Evolutionary conservation across 1,284 basidiomycete species (phyloP).

Genomic region (Abortiporus biennis): DNA sequence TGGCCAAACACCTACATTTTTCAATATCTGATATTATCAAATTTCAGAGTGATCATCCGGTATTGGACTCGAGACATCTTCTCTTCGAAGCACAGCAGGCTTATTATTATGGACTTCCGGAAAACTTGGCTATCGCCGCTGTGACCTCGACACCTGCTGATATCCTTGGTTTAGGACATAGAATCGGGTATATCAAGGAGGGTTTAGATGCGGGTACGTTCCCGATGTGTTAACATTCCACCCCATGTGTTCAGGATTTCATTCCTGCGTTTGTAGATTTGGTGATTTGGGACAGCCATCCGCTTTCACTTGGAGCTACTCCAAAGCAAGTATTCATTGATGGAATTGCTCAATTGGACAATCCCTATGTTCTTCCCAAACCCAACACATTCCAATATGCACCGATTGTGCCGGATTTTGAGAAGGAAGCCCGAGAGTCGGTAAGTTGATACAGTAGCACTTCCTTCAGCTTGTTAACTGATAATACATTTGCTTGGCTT

Average conservation of each 20-base stretch:
- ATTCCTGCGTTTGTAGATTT: slow-evolving; percentile 41
- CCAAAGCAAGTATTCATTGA: slow-evolving; percentile 70
- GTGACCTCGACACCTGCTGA: slow-evolving; percentile 62
- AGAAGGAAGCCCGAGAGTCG: slow-evolving; percentile 47
- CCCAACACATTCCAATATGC: slow-evolving; percentile 39
- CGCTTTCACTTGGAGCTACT: slow-evolving; percentile 66
- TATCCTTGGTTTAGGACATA: slow-evolving; percentile 57
- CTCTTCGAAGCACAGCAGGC: slow-evolving; percentile 69
- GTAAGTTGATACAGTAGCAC: slow-evolving; percentile 5
- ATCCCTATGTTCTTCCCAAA: slow-evolving; percentile 39
- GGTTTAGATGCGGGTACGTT: slow-evolving; percentile 30
- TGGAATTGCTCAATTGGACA: slow-evolving; percentile 52
- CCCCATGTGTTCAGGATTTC: background rate
- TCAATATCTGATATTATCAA: background rate
- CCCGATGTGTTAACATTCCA: background rate
- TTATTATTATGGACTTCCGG: slow-evolving; percentile 49
- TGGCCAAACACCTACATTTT: slow-evolving; percentile 16
- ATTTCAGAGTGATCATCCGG: slow-evolving; percentile 59
- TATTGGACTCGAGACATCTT: slow-evolving; percentile 59
- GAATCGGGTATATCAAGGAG: slow-evolving; percentile 54
- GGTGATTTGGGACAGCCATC: slow-evolving; percentile 87
- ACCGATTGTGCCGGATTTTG: slow-evolving; percentile 58
- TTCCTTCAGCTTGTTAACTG: background rate
- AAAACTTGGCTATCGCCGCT: slow-evolving; percentile 41
- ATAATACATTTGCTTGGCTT: background rate